Percentiles rank a stretch among this genome's conserved stretches.
These are phyloP conservation scores for Phytopythium cucurbitacearum DNA, from an alignment of 352 stramenopile genomes.

Conservation along the genomic window DNA sequence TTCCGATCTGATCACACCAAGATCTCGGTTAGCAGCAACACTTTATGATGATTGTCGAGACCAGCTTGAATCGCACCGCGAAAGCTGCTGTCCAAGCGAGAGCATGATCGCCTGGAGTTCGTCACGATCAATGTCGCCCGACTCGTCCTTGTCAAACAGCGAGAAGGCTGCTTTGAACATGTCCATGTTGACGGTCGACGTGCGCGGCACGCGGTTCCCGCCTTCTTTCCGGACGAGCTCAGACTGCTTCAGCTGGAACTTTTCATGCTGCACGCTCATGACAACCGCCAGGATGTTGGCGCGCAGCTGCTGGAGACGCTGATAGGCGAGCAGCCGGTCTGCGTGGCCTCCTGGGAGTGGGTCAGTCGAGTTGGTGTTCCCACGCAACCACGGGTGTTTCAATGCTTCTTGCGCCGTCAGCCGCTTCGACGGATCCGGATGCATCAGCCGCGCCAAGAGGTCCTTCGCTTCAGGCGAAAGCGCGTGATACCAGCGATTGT, in stretches of 20 bases:
- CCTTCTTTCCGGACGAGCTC: neutral
- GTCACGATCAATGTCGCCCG: slow-evolving; percentile 54
- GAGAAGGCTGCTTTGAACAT: slow-evolving; percentile 79
- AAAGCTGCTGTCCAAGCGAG: slow-evolving; percentile 52
- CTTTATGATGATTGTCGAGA: neutral
- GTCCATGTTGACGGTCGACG: slow-evolving; percentile 69
- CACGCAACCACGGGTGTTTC: slow-evolving; percentile 55
- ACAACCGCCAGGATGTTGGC: slow-evolving; percentile 76
- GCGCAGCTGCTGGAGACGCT: slow-evolving; percentile 63
- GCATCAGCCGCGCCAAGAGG: slow-evolving; percentile 46
- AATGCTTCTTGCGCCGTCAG: slow-evolving; percentile 56
- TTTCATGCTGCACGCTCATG: slow-evolving; percentile 58
- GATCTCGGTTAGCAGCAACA: neutral
- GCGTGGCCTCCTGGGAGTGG: slow-evolving; percentile 44
- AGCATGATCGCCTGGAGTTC: slow-evolving; percentile 51
- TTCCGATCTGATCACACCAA: slow-evolving; percentile 26
- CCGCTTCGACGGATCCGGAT: slow-evolving; percentile 41
- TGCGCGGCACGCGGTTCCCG: slow-evolving; percentile 19
- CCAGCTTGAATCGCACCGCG: slow-evolving; percentile 18
- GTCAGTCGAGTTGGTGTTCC: slow-evolving; percentile 31
- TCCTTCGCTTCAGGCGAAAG: slow-evolving; percentile 59
- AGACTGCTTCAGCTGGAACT: slow-evolving; percentile 28
- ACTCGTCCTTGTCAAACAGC: slow-evolving; percentile 77
- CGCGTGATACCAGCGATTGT: slow-evolving; percentile 62
- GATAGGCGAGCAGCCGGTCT: slow-evolving; percentile 54